These are phyloP conservation scores for Geum urbanum DNA, from an alignment of 306 rosid species.

Conservation along the genomic window DNA sequence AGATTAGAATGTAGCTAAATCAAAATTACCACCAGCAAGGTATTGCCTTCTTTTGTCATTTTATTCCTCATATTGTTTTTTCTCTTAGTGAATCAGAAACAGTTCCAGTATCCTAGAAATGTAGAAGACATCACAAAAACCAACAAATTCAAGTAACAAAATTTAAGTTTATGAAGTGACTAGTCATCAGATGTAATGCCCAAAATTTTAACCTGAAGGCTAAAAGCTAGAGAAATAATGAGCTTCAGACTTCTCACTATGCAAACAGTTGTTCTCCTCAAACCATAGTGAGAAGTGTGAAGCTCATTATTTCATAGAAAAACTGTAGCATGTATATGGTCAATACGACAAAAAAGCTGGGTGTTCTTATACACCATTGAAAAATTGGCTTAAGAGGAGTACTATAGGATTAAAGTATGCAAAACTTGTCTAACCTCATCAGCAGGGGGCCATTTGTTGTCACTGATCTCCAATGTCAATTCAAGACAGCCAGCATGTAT, in stretches of 20 bases:
- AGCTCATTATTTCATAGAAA: background rate
- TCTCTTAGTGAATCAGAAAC: background rate
- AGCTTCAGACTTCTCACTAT: background rate
- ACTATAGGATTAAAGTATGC: background rate
- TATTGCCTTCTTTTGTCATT: too few relatives aligned
- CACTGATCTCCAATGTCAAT: constrained; percentile 85
- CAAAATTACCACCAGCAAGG: background rate
- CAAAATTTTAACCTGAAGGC: too few relatives aligned
- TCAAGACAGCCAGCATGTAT: constrained; percentile 85
- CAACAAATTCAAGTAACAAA: too few relatives aligned
- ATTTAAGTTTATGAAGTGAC: too few relatives aligned
- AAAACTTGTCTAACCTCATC: constrained; percentile 51
- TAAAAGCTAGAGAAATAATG: too few relatives aligned
- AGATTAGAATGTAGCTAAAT: background rate
- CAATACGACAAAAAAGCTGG: background rate
- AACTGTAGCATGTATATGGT: background rate
- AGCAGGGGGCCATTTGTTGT: constrained; percentile 87
- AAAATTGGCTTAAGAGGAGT: background rate
- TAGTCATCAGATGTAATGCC: too few relatives aligned
- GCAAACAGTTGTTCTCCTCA: too few relatives aligned
- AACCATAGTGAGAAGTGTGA: too few relatives aligned
- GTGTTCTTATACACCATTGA: background rate
- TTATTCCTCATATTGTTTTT: too few relatives aligned
- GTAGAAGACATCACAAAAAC: too few relatives aligned
- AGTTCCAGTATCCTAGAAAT: background rate